phyloP scores from a whole-genome alignment of 495 filamentous ascomycete genomes.

The Lophium mytilinum region DNA sequence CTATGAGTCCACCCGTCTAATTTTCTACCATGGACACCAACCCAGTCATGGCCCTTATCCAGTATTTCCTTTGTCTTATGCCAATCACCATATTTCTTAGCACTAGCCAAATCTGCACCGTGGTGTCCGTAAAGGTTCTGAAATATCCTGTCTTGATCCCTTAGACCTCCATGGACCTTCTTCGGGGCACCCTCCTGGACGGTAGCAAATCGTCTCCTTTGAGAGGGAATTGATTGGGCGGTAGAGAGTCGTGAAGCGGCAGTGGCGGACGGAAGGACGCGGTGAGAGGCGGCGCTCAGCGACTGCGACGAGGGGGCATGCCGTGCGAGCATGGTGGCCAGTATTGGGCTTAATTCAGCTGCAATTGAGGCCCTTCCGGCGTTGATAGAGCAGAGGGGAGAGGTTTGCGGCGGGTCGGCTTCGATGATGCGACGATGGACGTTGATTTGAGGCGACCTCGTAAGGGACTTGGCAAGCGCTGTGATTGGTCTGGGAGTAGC shows the following conservation, averaged over 20 bases:
- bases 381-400: constrained; percentile 3
- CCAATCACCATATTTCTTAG: constrained; percentile 99
- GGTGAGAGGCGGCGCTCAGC: constrained; percentile 47
- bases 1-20: background rate
- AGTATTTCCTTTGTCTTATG: constrained; percentile 98
- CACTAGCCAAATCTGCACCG: constrained; percentile 79
- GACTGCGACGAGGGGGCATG: constrained; percentile 36
- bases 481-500: background rate
- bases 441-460: background rate
- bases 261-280: constrained; percentile 44
- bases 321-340: constrained; percentile 35
- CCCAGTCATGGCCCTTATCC: constrained; percentile 94
- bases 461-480: background rate
- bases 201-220: constrained; percentile 68
- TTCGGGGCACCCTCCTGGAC: constrained; percentile 76
- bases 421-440: background rate
- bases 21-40: constrained; percentile 30
- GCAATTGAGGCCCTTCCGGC: constrained; percentile 22
- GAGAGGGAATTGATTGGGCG: constrained; percentile 34
- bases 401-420: constrained; percentile 2
- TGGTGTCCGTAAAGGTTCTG: constrained; percentile 94
- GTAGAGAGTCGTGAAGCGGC: constrained; percentile 32
- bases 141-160: constrained; percentile 96
- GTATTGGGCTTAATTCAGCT: constrained; percentile 4
- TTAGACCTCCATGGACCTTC: constrained; percentile 67